Conservation (phyloP, 805 yeast genomes). For the Candida nemodendra region DNA sequence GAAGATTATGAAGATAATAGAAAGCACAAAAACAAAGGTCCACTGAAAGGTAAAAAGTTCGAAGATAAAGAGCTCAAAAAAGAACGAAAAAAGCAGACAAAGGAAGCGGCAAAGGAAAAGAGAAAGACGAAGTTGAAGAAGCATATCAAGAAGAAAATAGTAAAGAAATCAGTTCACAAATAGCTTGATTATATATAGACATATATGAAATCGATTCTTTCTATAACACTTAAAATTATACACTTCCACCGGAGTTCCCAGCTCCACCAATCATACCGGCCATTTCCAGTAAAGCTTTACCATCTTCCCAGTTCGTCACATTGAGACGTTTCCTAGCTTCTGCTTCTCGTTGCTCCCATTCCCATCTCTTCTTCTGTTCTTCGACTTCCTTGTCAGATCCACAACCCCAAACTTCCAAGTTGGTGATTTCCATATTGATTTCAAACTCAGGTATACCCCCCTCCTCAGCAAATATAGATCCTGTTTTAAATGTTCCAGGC, state of each 20-base stretch:
- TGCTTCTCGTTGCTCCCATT: conserved; percentile 90
- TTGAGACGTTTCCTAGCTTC: conserved; percentile 73
- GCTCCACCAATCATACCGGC: conserved; percentile 59
- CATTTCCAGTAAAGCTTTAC: conserved; percentile 81
- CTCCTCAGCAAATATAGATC: conserved; percentile 27
- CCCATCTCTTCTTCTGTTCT: conserved; percentile 78
- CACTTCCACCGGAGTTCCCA: conserved; percentile 46
- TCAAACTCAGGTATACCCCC: conserved; percentile 49
- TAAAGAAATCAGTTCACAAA: conserved; percentile 44
- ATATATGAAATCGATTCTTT: no score
- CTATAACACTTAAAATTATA: conserved; percentile 32
- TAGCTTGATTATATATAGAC: no score
- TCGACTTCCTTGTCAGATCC: conserved; percentile 77
- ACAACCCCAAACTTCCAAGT: conserved; percentile 89
- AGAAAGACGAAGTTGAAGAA: conserved; percentile 82
- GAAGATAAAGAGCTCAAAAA: conserved; percentile 79
- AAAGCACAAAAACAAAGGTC: no score
- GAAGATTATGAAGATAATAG: conserved; percentile 5
- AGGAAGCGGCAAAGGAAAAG: conserved; percentile 74
- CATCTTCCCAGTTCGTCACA: conserved; percentile 67
- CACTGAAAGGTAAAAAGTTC: conserved; percentile 67
- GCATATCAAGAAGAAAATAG: conserved; percentile 72
- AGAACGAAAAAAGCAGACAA: conserved; percentile 71
- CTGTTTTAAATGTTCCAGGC: conserved; percentile 49
- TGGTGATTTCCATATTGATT: conserved; percentile 66